Evolutionary conservation across 2,329 filamentous ascomycete genomes (phyloP), one percentile per base, ranked within the genome.

Genomic region (Berkeleyomyces rouxiae): DNA sequence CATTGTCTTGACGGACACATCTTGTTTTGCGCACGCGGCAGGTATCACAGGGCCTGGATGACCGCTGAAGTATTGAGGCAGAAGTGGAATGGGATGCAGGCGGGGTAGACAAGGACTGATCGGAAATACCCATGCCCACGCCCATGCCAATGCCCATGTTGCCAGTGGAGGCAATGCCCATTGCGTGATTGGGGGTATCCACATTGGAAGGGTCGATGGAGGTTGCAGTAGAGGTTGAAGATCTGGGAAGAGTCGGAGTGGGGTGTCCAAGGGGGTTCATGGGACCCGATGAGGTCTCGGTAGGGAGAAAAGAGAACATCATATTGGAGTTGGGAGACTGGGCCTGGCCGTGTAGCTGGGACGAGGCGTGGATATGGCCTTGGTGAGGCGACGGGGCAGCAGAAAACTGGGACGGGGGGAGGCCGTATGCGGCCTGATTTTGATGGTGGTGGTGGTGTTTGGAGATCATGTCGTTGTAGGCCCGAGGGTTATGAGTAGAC

Each of bases 21-120:
- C 82, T 80, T 67, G 79, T 82, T 74, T 86, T 86, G 67, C 83
- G 79, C 69, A 81, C 77, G 65, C 83, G 78, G 70, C 83, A 86
- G 62, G 81, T 82, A 74, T 86, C 83, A 71, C 80, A 82, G n/a
- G 80, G 79, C 6, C 79, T 75, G 5, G 61, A 63, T 33, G 64
- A 53, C n/a, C 64, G 61, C 61, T 65, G 63, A 4, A 65, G 49
- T 2, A 36, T 36, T 3, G 59, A 57, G 1, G 59, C 40, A 10
- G 63, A 33, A 31, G 61, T 43, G 9, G 63, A 43, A 10, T 49
- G 33, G 9, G 60, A 61, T 16, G 63, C 39, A 13, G 49, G 51
- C 16, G 60, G 46, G 7, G 63, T 23, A 31, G 63, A 36, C 40
- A 60, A 47, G 3, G 58, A 55, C 2, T 57, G 23, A 3, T 44